Evolutionary conservation across 2,329 filamentous ascomycete species (phyloP), one percentile per base, ranked within the genome.

Genomic region (Ophiosphaerella narmari): DNA sequence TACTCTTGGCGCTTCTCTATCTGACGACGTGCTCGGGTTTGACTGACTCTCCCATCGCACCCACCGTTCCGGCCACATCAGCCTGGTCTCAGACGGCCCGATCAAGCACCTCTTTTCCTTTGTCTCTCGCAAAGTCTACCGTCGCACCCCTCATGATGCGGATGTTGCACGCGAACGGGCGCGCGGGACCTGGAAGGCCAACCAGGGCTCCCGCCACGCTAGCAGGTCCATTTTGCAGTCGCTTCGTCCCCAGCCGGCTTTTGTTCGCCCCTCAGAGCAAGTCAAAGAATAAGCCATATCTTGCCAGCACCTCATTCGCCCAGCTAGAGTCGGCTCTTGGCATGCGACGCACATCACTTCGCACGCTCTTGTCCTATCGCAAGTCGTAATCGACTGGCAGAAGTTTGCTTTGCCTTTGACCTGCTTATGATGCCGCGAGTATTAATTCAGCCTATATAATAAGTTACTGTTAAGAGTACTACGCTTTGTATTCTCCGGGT

Each of bases 71-170:
- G 50, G 56, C 52, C 55, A 58, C 50, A 59, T 60, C 59, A 59
- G 50, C 48, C 47, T 46, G 53, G 60, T 61, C 56, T 61, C 57
- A 60, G 49, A 60, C 55, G 54, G 52, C 51, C 55, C 52, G 51
- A 51, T 40, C 58, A 18, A 47, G 23, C 39, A 44, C 35, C 48
- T 49, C 33, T 43, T 44, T 38, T 34, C 23, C 38, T 41, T 36
- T 26, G 23, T 39, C 24, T 40, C 29, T 31, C 33, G 34, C 32
- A 38, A 34, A 32, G 31, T 33, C 23, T 40, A 42, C 12, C 38
- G 14, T 56, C 40, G 46, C 50, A 54, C 43, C 40, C 35, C 40
- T 46, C 42, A 49, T 52, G 32, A 54, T 43, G 48, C 42, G 26
- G 49, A 48, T 60, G 53, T 54, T 55, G 58, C 60, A 57, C 39